Conservation (phyloP, 208 protist genomes). For the Lotmaria passim region DNA sequence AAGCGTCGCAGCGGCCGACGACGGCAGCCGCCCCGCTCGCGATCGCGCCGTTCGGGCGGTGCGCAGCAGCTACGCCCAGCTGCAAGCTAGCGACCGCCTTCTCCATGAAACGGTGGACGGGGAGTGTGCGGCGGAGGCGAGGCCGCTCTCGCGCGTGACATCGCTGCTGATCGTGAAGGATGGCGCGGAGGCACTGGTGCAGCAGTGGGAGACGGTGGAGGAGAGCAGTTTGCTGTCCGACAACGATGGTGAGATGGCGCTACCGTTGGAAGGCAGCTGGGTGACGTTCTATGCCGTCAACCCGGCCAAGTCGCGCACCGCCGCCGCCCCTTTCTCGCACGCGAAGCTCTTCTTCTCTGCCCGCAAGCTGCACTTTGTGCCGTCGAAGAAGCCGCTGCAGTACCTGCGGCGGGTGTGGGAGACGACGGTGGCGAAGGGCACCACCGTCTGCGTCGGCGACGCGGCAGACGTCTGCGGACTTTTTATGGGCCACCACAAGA, state of each 20-base stretch:
- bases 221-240: constrained; percentile 20
- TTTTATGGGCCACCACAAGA: constrained; percentile 44
- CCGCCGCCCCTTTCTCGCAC: constrained; percentile 59
- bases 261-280: constrained; percentile 57
- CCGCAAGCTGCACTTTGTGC: constrained; percentile 53
- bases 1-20: background rate
- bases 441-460: constrained; percentile 34
- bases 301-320: constrained; percentile 55
- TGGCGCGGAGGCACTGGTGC: constrained; percentile 64
- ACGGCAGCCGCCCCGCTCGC: constrained; percentile 16
- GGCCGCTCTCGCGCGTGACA: constrained; percentile 46
- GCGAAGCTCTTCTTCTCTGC: constrained; percentile 75
- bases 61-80: constrained; percentile 54
- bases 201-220: constrained; percentile 68
- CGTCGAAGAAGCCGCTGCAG: constrained; percentile 27
- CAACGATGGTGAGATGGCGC: constrained; percentile 30
- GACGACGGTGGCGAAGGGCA: constrained; percentile 5
- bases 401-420: constrained; percentile 27
- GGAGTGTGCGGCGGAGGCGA: background rate
- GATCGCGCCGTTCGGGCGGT: constrained; percentile 30
- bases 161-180: constrained; percentile 59
- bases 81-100: constrained; percentile 38
- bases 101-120: constrained; percentile 5
- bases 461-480: constrained; percentile 60
- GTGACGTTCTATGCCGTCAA: constrained; percentile 68